Evolutionary conservation across 1,139 yeast genomes (phyloP).

Genomic region (Protomyces inundatus): DNA sequence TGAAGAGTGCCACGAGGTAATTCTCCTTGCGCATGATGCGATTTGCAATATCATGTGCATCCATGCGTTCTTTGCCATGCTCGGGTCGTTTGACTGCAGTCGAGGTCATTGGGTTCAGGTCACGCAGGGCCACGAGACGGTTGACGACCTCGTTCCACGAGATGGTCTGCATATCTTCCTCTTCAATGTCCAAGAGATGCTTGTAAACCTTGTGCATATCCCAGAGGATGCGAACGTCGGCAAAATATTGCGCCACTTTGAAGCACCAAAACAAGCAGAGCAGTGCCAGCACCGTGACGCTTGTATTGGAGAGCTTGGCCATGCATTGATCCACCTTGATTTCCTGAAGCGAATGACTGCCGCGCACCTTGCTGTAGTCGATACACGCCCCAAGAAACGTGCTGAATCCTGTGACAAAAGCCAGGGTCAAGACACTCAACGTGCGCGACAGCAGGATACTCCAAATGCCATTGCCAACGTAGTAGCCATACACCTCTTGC

Average conservation of each 20-base stretch:
- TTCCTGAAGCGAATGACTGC: slow-evolving; percentile 43
- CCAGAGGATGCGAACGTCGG: slow-evolving; percentile 48
- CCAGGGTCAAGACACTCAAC: slow-evolving; percentile 64
- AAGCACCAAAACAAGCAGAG: slow-evolving; percentile 53
- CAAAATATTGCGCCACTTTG: slow-evolving; percentile 55
- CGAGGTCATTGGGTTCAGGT: slow-evolving; percentile 69
- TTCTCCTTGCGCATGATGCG: slow-evolving; percentile 93
- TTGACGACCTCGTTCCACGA: slow-evolving; percentile 89
- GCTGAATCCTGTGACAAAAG: slow-evolving; percentile 72
- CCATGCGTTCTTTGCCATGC: slow-evolving; percentile 63
- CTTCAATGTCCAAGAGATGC: slow-evolving; percentile 43
- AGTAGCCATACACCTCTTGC: slow-evolving; percentile 76
- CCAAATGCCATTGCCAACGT: slow-evolving; percentile 74
- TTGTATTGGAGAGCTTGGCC: slow-evolving; percentile 36
- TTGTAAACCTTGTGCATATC: slow-evolving; percentile 63
- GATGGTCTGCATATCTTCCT: slow-evolving; percentile 83
- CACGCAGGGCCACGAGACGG: slow-evolving; percentile 65
- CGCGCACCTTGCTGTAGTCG: slow-evolving; percentile 52
- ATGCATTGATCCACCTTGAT: slow-evolving; percentile 62
- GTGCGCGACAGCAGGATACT: slow-evolving; percentile 64
- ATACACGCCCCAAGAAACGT: slow-evolving; percentile 80
- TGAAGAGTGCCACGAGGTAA: slow-evolving; percentile 81
- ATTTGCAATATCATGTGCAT: slow-evolving; percentile 92
- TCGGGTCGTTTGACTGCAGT: slow-evolving; percentile 41
- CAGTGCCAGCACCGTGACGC: slow-evolving; percentile 58